A percentile compares a stretch with the other conserved stretches of the same genome.
These are phyloP conservation scores for Ascochyta fabae DNA, from an alignment of 2,329 filamentous ascomycete species.

Conservation along the genomic window DNA sequence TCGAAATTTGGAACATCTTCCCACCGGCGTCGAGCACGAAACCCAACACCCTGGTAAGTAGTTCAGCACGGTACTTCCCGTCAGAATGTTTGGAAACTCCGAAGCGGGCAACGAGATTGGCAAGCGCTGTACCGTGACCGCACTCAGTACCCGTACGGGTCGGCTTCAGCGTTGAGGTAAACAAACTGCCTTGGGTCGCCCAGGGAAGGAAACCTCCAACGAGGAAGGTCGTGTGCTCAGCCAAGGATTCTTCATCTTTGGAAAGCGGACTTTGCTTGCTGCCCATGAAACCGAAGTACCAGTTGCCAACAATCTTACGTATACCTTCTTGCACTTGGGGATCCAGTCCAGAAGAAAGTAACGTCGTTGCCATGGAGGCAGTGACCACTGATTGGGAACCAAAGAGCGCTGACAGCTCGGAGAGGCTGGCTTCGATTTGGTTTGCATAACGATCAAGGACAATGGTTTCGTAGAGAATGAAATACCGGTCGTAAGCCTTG, in stretches of 20 bases:
- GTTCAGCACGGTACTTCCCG: constrained; percentile 16
- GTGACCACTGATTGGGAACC: constrained; percentile 46
- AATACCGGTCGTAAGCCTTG: constrained; percentile 52
- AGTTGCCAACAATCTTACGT: constrained; percentile 54
- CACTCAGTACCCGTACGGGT: constrained; percentile 42
- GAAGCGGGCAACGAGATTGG: constrained; percentile 45
- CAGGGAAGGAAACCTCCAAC: constrained; percentile 54
- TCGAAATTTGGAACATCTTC: constrained; percentile 51
- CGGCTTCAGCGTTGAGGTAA: constrained; percentile 49
- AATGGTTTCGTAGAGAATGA: constrained; percentile 56
- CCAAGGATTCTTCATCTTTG: constrained; percentile 1
- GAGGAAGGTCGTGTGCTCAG: constrained; percentile 46
- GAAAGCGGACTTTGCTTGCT: constrained; percentile 5
- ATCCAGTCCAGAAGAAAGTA: constrained; percentile 52
- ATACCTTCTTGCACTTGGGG: constrained; percentile 54
- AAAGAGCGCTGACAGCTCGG: constrained; percentile 51
- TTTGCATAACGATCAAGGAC: constrained; percentile 58
- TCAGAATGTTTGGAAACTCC: constrained; percentile 21
- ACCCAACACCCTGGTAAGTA: constrained; percentile 44
- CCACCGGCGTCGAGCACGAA: constrained; percentile 46
- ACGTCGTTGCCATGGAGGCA: constrained; percentile 50
- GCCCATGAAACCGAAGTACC: constrained; percentile 49
- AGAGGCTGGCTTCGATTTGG: constrained; percentile 55
- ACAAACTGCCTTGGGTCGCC: constrained; percentile 54
- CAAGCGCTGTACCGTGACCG: constrained; percentile 51